Evolutionary conservation across 2,329 filamentous ascomycete species (phyloP).

Genomic region (Simplicillium aogashimaense): DNA sequence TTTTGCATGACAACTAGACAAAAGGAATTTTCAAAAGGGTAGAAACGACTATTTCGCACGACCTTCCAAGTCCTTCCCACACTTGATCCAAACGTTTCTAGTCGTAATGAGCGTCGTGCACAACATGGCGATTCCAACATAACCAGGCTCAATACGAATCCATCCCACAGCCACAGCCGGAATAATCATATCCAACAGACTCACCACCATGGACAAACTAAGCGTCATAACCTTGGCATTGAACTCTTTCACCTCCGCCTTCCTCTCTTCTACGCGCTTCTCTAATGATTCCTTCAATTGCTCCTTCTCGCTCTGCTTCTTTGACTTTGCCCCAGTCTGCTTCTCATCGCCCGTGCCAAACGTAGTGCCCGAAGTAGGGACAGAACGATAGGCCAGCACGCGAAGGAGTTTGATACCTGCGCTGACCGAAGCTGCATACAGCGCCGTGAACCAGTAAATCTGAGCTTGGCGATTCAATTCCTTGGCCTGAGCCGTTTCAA

Average conservation of each 20-base stretch:
- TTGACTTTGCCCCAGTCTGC: constrained; percentile 4
- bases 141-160: constrained; percentile 38
- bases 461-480: constrained; percentile 49
- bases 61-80: constrained; percentile 14
- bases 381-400: constrained; percentile 23
- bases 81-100: constrained; percentile 50
- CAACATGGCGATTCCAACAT: constrained; percentile 49
- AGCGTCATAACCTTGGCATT: constrained; percentile 22
- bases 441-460: constrained; percentile 59
- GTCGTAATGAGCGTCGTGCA: constrained; percentile 52
- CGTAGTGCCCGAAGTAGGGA: constrained; percentile 19
- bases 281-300: constrained; percentile 19
- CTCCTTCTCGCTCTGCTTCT: constrained; percentile 19
- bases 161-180: constrained; percentile 53
- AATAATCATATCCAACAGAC: constrained; percentile 51
- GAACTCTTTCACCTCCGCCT: constrained; percentile 17
- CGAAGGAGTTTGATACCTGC: constrained; percentile 30
- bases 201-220: constrained; percentile 39
- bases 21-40: too few relatives aligned
- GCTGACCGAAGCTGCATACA: constrained; percentile 39
- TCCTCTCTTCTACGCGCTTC: constrained; percentile 21
- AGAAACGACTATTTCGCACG: background rate
- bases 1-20: too few relatives aligned
- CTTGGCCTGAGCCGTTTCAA: constrained; percentile 37
- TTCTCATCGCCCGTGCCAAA: constrained; percentile 14